A percentile compares a stretch with the other conserved stretches of the same genome.
phyloP scores from a whole-genome alignment of 768 basidiomycete genomes.

The Inosperma sp. region DNA sequence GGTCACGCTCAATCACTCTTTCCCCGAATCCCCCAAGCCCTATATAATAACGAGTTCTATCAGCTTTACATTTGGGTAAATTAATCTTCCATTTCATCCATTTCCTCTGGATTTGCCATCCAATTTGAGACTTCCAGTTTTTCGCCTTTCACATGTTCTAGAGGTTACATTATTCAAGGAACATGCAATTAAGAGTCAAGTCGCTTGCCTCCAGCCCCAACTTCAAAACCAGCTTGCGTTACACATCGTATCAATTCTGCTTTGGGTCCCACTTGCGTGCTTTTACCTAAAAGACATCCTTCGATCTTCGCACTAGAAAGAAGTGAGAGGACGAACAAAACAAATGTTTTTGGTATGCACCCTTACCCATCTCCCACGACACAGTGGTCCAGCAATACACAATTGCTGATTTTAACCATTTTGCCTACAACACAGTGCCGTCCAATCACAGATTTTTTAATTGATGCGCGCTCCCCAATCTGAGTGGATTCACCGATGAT shows the following conservation, averaged over 20 bases:
- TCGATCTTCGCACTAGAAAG: slow-evolving; percentile 66
- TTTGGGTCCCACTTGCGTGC: slow-evolving; percentile 66
- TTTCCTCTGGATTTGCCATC: slow-evolving; percentile 28
- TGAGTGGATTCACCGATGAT: slow-evolving; percentile 80
- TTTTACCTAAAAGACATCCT: slow-evolving; percentile 69
- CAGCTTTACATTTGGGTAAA: too few relatives aligned
- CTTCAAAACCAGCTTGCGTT: slow-evolving; percentile 76
- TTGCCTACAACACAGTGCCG: slow-evolving; percentile 82
- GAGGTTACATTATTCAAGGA: not conserved
- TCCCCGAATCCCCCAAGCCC: slow-evolving; percentile 14
- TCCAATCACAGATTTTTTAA: slow-evolving; percentile 78
- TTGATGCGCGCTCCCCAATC: slow-evolving; percentile 70
- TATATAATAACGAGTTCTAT: too few relatives aligned
- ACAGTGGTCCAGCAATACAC: slow-evolving; percentile 86
- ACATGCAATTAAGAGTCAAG: not conserved
- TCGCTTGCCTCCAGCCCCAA: slow-evolving; percentile 52
- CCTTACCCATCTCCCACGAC: slow-evolving; percentile 80
- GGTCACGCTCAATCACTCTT: slow-evolving; percentile 5
- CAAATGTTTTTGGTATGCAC: not conserved
- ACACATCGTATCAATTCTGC: slow-evolving; percentile 65
- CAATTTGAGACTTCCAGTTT: slow-evolving; percentile 37
- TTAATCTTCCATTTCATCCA: slow-evolving; percentile 4
- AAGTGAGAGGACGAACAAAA: not conserved
- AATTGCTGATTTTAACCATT: slow-evolving; percentile 78
- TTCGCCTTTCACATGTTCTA: slow-evolving; percentile 50